Evolutionary conservation across 805 yeast species (phyloP), one percentile per base, ranked within the genome.

Genomic region (Candida ponderosae): DNA sequence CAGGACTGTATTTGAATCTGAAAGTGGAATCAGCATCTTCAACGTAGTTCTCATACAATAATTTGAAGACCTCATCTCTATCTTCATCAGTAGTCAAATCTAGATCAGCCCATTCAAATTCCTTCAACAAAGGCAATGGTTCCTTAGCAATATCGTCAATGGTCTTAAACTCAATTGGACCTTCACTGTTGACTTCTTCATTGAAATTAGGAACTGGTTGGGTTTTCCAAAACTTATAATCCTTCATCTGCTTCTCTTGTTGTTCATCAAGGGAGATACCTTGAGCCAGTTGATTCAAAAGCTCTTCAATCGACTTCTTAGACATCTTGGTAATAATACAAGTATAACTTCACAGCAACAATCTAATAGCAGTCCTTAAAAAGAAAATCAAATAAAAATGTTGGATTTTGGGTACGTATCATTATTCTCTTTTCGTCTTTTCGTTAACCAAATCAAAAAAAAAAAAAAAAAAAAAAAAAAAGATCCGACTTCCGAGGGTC

Each of bases 181-280:
- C 96, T 53, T 87, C 95, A 10, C 66, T 57, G 6, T 63, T 68
- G 32, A 81, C 68, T 32, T 65, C 57, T 51, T 81, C 93, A 54
- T 84, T 84, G 44, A 89, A 77, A 23, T 68, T 68, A 8, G 88
- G 74, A 17, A 93, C 97, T 0, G 98, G 98, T 62, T 93, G 98
- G 3, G 98, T 93, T 53, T 83, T 85, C 98, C 98, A 93, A 63
- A 93, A 93, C 63, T 84, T 86, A 66, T 89, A 86, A 54, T 89
- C 95, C 36, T 83, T 78, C 84, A 88, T 87, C 18, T 79, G 74
- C 44, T 79, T 81, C 48, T 72, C 65, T 56, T 80, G 81, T 24
- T 70, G 65, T 32, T 68, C 77, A n/a, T 68, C 66, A 34, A 79
- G 62, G 44, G 69, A 68, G 4, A 40, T 52, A 6, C 59, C 58